These are phyloP conservation scores for Heritiera fomes DNA, from an alignment of 345 rosid genomes.

Conservation along the genomic window DNA sequence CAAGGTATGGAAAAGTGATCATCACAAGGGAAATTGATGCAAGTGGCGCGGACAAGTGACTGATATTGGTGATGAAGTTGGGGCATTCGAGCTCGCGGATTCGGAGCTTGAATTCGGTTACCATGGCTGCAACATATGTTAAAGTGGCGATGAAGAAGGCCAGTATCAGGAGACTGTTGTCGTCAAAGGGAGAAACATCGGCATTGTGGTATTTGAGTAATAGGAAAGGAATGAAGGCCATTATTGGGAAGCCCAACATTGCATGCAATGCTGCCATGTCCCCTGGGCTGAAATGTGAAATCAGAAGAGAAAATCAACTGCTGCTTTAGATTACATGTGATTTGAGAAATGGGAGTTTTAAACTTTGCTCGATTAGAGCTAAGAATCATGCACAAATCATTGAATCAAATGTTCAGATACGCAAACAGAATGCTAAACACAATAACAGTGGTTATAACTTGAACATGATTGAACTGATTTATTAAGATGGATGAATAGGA, in stretches of 20 bases:
- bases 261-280: neutral
- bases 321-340: too few species aligned
- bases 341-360: too few species aligned
- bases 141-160: neutral
- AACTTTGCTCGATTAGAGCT: too few species aligned
- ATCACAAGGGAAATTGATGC: neutral
- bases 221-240: neutral
- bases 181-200: neutral
- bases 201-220: neutral
- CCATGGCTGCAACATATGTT: constrained; percentile 5
- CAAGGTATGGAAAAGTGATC: neutral
- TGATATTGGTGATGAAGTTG: neutral
- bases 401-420: too few species aligned
- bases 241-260: neutral
- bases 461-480: too few species aligned
- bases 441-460: too few species aligned
- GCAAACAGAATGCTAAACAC: too few species aligned
- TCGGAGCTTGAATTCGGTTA: neutral
- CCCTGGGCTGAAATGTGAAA: neutral
- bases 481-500: too few species aligned
- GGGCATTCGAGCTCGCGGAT: neutral
- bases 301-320: neutral
- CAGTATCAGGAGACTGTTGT: neutral
- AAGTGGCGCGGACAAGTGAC: neutral
- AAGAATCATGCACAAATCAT: too few species aligned